Conservation (phyloP, 352 stramenopile species). For the Globisporangium ultimum region DNA sequence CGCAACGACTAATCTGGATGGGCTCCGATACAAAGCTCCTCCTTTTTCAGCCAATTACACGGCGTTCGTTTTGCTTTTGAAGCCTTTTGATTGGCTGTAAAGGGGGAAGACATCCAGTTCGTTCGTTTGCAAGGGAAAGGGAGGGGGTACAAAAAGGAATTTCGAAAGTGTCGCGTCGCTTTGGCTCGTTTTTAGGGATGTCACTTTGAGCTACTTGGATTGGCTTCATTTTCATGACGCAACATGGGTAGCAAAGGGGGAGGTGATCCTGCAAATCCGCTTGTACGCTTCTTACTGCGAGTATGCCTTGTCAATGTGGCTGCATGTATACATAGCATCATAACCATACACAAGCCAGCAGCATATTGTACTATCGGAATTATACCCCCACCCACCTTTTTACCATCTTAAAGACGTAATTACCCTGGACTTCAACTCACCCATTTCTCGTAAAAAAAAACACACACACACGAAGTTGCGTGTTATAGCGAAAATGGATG, state of each 20-base stretch:
- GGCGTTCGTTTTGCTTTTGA: background rate
- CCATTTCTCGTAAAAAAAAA: slow-evolving; percentile 8
- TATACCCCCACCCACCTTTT: too few species aligned
- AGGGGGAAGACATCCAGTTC: slow-evolving; percentile 3
- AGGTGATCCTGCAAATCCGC: too few species aligned
- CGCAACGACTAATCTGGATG: slow-evolving; percentile 5
- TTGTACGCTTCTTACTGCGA: too few species aligned
- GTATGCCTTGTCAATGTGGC: too few species aligned
- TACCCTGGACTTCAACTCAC: background rate
- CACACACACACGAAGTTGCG: background rate
- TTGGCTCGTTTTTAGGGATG: background rate
- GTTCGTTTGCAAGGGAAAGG: background rate
- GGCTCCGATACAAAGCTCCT: too few species aligned
- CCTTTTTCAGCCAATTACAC: slow-evolving; percentile 4
- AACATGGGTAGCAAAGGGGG: too few species aligned
- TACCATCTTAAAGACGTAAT: background rate
- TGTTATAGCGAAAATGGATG: slow-evolving; percentile 11
- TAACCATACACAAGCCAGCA: too few species aligned
- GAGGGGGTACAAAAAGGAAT: background rate
- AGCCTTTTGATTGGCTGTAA: slow-evolving; percentile 8
- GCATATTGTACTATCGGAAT: too few species aligned
- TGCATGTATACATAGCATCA: too few species aligned
- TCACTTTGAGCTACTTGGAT: background rate
- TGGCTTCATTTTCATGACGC: background rate
- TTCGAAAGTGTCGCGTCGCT: background rate